Conservation (phyloP, 192 early-diverging fungal genomes). For the Funneliformis geosporum region DNA sequence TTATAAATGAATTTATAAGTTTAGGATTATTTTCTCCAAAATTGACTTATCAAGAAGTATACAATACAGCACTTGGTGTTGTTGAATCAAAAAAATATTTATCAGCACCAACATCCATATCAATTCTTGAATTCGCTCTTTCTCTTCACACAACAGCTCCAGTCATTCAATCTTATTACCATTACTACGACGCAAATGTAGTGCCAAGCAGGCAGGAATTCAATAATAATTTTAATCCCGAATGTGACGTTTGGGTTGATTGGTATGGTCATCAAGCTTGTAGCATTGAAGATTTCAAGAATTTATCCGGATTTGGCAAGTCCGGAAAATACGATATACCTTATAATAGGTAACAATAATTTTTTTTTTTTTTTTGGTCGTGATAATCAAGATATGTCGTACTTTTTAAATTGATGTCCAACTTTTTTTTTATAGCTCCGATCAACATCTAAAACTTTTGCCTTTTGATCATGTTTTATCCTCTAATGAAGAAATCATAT, state of each 20-base stretch:
- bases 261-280: slow-evolving; percentile 74
- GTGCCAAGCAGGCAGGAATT: slow-evolving; percentile 46
- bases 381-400: not conserved
- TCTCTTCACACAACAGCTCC: slow-evolving; percentile 74
- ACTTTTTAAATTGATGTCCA: not conserved
- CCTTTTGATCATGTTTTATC: slow-evolving; percentile 65
- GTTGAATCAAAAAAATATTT: slow-evolving; percentile 50
- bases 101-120: slow-evolving; percentile 42
- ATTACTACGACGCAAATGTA: slow-evolving; percentile 75
- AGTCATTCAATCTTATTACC: slow-evolving; percentile 79
- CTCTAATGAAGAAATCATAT: not conserved
- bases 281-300: slow-evolving; percentile 43
- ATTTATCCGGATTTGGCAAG: slow-evolving; percentile 39
- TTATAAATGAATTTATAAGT: slow-evolving; percentile 57
- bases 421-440: not conserved
- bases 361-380: slow-evolving; percentile 16
- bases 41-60: slow-evolving; percentile 49
- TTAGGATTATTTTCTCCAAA: slow-evolving; percentile 33
- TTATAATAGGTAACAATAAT: not conserved
- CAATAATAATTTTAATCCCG: slow-evolving; percentile 46
- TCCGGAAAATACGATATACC: slow-evolving; percentile 34
- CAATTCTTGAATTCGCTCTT: slow-evolving; percentile 71
- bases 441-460: slow-evolving; percentile 39
- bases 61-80: slow-evolving; percentile 51
- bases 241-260: slow-evolving; percentile 68